These are phyloP conservation scores for Zangia roseola DNA, from an alignment of 768 basidiomycete species.

Conservation along the genomic window DNA sequence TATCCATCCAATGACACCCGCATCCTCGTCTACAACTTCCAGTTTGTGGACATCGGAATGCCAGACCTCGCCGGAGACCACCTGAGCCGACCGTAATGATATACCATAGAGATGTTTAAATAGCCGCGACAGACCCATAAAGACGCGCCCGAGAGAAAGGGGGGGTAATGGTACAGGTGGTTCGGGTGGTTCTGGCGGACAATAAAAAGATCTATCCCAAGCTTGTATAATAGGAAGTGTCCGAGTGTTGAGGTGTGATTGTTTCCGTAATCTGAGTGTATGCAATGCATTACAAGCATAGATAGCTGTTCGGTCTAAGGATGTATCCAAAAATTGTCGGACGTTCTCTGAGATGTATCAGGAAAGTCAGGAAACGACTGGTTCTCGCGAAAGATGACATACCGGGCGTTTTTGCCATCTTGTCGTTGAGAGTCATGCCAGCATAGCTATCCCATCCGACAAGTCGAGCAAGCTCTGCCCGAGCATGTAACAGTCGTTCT, in stretches of 20 bases:
- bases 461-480: slow-evolving; percentile 80
- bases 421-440: slow-evolving; percentile 84
- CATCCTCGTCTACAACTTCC: slow-evolving; percentile 87
- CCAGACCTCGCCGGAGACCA: slow-evolving; percentile 83
- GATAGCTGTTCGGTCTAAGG: slow-evolving; percentile 78
- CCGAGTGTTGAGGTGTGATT: slow-evolving; percentile 60
- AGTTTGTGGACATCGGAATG: slow-evolving; percentile 85
- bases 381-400: slow-evolving; percentile 14
- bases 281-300: slow-evolving; percentile 73
- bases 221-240: slow-evolving; percentile 71
- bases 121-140: slow-evolving; percentile 87
- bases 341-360: slow-evolving; percentile 66
- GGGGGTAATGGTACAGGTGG: slow-evolving; percentile 72
- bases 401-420: slow-evolving; percentile 97
- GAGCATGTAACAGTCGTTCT: slow-evolving; percentile 70
- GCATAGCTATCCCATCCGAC: slow-evolving; percentile 87
- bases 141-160: slow-evolving; percentile 85
- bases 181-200: slow-evolving; percentile 73
- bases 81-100: slow-evolving; percentile 66
- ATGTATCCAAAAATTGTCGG: slow-evolving; percentile 75
- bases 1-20: slow-evolving; percentile 89
- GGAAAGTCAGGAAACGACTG: background rate
- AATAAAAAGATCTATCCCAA: slow-evolving; percentile 98
- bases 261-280: slow-evolving; percentile 68
- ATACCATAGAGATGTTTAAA: slow-evolving; percentile 89